Evolutionary conservation across 1,139 yeast genomes (phyloP).

Genomic region (Saccharomyces uvarum): DNA sequence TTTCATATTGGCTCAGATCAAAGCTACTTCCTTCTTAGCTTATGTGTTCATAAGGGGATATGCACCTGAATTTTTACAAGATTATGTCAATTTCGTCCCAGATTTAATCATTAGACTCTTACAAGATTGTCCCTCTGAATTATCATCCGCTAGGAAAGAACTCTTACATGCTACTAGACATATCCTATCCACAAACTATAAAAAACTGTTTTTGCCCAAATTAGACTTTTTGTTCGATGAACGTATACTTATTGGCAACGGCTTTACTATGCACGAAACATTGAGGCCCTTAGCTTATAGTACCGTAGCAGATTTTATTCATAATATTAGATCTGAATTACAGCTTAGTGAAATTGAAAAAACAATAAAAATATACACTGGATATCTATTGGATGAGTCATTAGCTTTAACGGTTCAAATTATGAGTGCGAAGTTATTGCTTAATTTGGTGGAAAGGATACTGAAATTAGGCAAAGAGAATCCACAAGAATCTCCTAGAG

Average conservation of each 20-base stretch:
- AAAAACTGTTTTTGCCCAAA: conserved; percentile 76
- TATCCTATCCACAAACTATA: conserved; percentile 79
- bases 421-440: conserved; percentile 87
- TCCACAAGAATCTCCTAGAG: conserved; percentile 67
- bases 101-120: conserved; percentile 76
- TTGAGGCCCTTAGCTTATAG: conserved; percentile 85
- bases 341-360: conserved; percentile 81
- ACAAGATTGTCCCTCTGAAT: conserved; percentile 95
- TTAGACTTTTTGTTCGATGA: conserved; percentile 81
- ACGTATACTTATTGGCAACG: conserved; percentile 82
- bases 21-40: conserved; percentile 91
- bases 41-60: conserved; percentile 83
- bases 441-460: conserved; percentile 83
- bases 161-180: conserved; percentile 91
- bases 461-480: conserved; percentile 63
- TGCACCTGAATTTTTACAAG: conserved; percentile 55
- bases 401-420: conserved; percentile 88
- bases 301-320: conserved; percentile 92
- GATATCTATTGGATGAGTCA: conserved; percentile 70
- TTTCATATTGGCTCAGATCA: conserved; percentile 89
- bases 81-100: conserved; percentile 69
- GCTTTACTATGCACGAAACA: conserved; percentile 84
- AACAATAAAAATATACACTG: conserved; percentile 77
- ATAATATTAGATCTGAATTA: conserved; percentile 80
- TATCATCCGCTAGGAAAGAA: conserved; percentile 88